Base-by-base conservation (phyloP, 2,329 filamentous ascomycete species). In the Hypomyces rosellus region DNA sequence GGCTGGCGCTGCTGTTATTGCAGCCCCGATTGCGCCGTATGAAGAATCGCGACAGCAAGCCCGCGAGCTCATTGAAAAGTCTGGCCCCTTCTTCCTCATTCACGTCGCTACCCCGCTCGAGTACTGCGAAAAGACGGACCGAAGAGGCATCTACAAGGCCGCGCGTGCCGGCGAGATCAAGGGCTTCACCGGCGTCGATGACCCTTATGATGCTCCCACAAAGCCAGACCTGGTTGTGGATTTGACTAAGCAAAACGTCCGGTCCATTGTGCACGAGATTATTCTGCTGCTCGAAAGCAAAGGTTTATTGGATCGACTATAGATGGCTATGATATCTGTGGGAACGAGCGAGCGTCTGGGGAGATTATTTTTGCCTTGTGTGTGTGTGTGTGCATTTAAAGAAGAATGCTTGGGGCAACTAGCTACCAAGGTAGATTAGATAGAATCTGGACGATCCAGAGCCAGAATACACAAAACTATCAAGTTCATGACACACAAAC, bases 121-220 rank as follows among this genome's bases (percentile, higher is more conserved):
- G 74, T 83, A 92, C 75, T 88, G 85, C 67, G 93, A 99, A 80
- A 89, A 88, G 82, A 96, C 89, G 30, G 93, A 99, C 72, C 91
- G 89, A 77, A 81, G 86, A 54, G 93, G 93, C 53, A 85, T 96
- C 65, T 99, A 97, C 72, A 80, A 80, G 58, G 81, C 82, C 67
- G 93, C 93, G 38, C 82, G 93, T 55, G 80, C 77, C 16, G 93
- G 93, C 52, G 88, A 96, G 75, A 95, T 99, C 72, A 93, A 91
- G 82, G 91, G 91, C 57, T 99, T 99, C 80, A 99, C 93, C 7
- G 93, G 93, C 63, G 90, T 99, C 51, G 92, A 97, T 67, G 92
- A 97, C 74, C 91, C 93, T 45, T 99, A 99, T 67, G 93, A 99
- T 83, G 66, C 71, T 18, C 93, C 93, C 9, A 63, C 72, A 59